Evolutionary conservation across 495 filamentous ascomycete genomes (phyloP), one percentile per base, ranked within the genome.

Genomic region (Patellaria atrata): DNA sequence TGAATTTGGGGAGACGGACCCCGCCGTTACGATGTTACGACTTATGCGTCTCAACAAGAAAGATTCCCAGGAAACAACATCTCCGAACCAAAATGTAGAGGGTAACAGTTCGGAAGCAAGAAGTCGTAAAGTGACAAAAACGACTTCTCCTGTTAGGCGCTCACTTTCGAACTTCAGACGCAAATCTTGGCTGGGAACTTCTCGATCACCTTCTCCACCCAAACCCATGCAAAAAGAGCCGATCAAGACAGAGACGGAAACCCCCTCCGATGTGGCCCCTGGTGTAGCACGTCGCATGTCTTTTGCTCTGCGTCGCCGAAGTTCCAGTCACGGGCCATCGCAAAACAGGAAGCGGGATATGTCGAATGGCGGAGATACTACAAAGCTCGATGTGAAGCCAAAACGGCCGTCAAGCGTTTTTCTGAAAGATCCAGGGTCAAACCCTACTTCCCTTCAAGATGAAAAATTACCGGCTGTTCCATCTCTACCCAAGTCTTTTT

Each of bases 401-500:
- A 45, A 42, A 13, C 37, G 45, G 20, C 44, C 45, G 5, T 22
- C 48, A 9, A 48, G 48, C 16, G 45, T 28, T 23, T 17, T 52
- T 21, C 44, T 52, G 29, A 43, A 17, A 27, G 29, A 32, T 12
- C 18, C 46, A 8, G 45, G 19, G 25, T 6, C 34, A 2, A 30
- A 22, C n/a, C 28, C 34, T 9, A 14, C 26, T n/a, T 11, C 22
- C 7, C 14, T 27, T 36, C 61, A 49, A 48, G 21, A 16, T 20
- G 60, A 60, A 34, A 66, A 41, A 49, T 64, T 53, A 17, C 62
- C 63, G 14, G 58, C 60, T 9, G 61, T 71, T 9, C 66, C 69
- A 1, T 57, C 63, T 5, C 44, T 79, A 16, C 69, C 67, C 15
- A 67, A 59, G 46, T 70, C 60, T 26, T 67, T 65, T 32, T 78